Conservation (phyloP, 2,329 filamentous ascomycete genomes). For the Colletotrichum kahawae region DNA sequence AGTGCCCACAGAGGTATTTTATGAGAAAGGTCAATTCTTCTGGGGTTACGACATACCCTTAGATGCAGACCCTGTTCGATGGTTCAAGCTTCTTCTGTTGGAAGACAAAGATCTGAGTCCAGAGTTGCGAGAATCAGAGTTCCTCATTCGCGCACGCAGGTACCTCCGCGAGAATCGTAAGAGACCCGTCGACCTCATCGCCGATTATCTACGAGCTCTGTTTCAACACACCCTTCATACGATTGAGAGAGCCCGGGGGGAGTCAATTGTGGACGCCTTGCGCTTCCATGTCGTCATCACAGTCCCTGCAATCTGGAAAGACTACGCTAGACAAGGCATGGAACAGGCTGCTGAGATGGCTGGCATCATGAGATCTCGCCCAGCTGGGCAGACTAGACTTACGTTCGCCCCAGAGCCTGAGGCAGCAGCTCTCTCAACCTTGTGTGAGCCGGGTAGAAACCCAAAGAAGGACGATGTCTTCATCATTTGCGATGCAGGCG, state of each 20-base stretch:
- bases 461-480: not conserved
- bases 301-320: not conserved
- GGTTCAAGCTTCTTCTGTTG: not conserved
- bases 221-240: not conserved
- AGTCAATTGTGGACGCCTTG: not conserved
- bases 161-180: not conserved
- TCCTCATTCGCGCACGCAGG: not conserved
- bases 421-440: not conserved
- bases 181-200: not conserved
- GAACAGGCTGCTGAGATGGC: not conserved
- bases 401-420: not conserved
- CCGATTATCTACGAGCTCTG: not conserved
- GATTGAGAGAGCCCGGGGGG: fast-evolving
- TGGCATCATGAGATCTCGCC: fast-evolving
- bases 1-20: not conserved
- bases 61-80: not conserved
- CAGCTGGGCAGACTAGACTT: not conserved
- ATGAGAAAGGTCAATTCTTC: not conserved
- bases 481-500: not conserved
- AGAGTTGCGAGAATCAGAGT: not conserved
- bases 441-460: not conserved
- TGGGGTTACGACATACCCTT: not conserved
- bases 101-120: not conserved
- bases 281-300: not conserved
- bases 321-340: not conserved